Evolutionary conservation across 768 basidiomycete genomes (phyloP).

Genomic region (Mycena chlorophos): DNA sequence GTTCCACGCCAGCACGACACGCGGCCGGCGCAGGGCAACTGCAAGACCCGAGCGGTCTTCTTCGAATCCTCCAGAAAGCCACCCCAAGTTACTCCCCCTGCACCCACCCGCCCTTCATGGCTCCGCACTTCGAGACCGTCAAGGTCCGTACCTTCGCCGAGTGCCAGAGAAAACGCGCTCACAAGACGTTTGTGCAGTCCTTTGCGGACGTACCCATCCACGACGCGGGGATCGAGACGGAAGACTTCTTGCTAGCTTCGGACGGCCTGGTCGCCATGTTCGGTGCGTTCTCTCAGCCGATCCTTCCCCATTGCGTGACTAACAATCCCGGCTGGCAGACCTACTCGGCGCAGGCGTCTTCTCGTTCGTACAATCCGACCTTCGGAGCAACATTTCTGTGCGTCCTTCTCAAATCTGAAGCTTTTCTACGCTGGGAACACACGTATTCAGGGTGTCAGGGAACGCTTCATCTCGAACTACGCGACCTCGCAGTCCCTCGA

Average conservation of each 20-base stretch:
- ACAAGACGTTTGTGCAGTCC: conserved; percentile 51
- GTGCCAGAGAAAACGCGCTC: background rate
- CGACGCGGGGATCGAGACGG: conserved; percentile 77
- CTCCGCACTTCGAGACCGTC: conserved; percentile 68
- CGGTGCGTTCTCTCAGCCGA: conserved; percentile 41
- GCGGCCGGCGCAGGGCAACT: too few species aligned
- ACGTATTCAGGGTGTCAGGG: conserved; percentile 60
- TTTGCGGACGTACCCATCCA: conserved; percentile 82
- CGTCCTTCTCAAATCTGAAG: conserved; percentile 24
- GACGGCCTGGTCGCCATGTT: conserved; percentile 81
- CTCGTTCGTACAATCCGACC: conserved; percentile 71
- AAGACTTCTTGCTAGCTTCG: conserved; percentile 80
- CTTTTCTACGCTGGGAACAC: conserved; percentile 4
- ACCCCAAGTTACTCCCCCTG: background rate
- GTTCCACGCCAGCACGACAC: too few species aligned
- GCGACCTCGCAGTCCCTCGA: conserved; percentile 58
- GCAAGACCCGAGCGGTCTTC: too few species aligned
- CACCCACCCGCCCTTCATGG: conserved; percentile 31
- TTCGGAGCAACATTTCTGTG: conserved; percentile 66
- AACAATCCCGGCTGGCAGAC: conserved; percentile 62
- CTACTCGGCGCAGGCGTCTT: conserved; percentile 69
- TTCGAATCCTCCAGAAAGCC: too few species aligned
- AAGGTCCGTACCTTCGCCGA: conserved; percentile 43
- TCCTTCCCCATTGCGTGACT: conserved; percentile 2
- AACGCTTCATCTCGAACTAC: conserved; percentile 40